Conservation (phyloP, 2,329 filamentous ascomycete genomes). For the Falciphora oryzae region DNA sequence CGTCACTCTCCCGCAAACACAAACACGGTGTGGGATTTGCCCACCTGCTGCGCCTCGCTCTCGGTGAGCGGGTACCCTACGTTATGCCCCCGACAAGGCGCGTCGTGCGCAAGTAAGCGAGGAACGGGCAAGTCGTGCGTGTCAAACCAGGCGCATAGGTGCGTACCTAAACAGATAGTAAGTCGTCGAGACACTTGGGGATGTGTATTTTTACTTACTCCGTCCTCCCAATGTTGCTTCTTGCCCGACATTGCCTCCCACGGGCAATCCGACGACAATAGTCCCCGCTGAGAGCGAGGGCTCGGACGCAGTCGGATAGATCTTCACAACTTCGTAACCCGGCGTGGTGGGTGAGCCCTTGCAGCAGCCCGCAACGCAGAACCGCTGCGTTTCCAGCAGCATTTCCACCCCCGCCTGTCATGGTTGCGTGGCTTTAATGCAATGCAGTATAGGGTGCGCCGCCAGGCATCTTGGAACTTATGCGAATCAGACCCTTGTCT, state of each 20-base stretch:
- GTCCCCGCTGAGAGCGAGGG: neutral
- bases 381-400: neutral
- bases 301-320: neutral
- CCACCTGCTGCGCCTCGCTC: neutral
- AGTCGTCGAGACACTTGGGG: too few species aligned
- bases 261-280: neutral
- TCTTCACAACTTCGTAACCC: neutral
- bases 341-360: conserved; percentile 11
- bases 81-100: neutral
- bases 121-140: neutral
- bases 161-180: too few species aligned
- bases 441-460: conserved; percentile 16
- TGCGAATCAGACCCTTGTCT: conserved; percentile 31
- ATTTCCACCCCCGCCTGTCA: neutral
- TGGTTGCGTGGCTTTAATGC: conserved; percentile 14
- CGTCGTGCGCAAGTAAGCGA: neutral
- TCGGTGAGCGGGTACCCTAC: neutral
- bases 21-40: conserved; percentile 1
- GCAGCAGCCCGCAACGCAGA: neutral
- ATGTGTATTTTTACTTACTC: too few species aligned
- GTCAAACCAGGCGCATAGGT: too few species aligned
- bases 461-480: conserved; percentile 24
- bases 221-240: neutral
- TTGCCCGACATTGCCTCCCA: neutral
- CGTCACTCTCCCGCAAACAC: neutral